Percentiles rank a stretch among this genome's conserved stretches.
These are phyloP conservation scores for Dothistroma septosporum DNA, from an alignment of 2,329 filamentous ascomycete genomes.

Conservation along the genomic window DNA sequence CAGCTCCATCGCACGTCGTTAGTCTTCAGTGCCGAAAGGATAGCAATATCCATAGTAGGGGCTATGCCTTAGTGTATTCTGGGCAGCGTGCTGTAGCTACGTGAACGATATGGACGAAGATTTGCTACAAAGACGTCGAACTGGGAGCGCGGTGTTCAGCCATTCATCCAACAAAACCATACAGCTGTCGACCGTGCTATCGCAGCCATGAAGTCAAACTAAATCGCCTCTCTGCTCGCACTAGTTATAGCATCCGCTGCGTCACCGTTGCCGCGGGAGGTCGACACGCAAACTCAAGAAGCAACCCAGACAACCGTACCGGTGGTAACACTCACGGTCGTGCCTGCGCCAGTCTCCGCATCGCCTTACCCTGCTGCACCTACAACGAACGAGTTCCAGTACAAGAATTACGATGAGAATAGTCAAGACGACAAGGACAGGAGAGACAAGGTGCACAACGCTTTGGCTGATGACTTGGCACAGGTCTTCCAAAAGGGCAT, in stretches of 20 bases:
- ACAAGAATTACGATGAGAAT: slow-evolving; percentile 1
- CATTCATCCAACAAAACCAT: background rate
- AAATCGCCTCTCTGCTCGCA: background rate
- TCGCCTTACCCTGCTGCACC: slow-evolving; percentile 5
- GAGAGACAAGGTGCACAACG: background rate
- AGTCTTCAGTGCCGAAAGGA: background rate
- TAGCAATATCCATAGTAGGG: background rate
- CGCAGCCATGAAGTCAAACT: background rate
- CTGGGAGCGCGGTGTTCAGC: background rate
- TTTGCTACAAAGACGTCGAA: background rate
- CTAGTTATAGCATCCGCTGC: background rate
- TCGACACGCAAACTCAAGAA: background rate
- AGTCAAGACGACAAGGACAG: background rate
- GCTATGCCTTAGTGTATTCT: background rate
- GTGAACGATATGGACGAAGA: background rate
- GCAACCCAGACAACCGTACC: background rate
- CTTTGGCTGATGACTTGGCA: slow-evolving; percentile 1
- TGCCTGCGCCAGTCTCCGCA: background rate
- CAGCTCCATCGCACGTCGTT: background rate
- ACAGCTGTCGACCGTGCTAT: background rate
- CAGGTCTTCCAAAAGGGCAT: background rate
- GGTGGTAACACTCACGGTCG: background rate
- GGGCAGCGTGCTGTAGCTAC: background rate
- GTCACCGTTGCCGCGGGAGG: background rate
- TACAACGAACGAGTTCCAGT: slow-evolving; percentile 8